A percentile compares a stretch with the other conserved stretches of the same genome.
Evolutionary conservation across 495 filamentous ascomycete genomes (phyloP).

Genomic region (Aspergillus saccharolyticus): DNA sequence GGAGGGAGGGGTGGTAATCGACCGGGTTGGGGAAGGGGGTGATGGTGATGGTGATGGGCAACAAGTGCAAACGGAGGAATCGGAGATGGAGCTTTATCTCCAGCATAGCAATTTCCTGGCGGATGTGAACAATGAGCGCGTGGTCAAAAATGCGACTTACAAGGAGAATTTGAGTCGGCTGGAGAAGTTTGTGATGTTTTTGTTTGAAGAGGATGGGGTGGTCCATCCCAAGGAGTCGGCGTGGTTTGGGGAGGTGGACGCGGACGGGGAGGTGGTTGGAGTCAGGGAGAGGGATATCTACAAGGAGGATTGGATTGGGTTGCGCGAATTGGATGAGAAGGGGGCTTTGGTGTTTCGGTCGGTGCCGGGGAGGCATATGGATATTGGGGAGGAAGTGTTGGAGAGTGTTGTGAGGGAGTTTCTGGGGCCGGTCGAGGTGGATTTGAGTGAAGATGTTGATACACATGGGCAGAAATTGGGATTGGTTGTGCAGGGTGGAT

Average conservation of each 20-base stretch:
- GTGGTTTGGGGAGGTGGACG: constrained; percentile 87
- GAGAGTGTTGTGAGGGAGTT: constrained; percentile 65
- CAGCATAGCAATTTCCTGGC: constrained; percentile 88
- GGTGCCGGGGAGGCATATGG: constrained; percentile 77
- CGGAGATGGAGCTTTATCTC: constrained; percentile 66
- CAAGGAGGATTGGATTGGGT: constrained; percentile 88
- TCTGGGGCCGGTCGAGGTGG: constrained; percentile 44
- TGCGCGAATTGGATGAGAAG: constrained; percentile 75
- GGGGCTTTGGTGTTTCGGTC: constrained; percentile 70
- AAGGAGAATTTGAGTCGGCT: constrained; percentile 62
- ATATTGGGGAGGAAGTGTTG: constrained; percentile 62
- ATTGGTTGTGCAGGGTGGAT: neutral
- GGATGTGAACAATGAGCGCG: constrained; percentile 95
- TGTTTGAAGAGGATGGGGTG: constrained; percentile 82
- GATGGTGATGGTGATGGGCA: too few relatives aligned
- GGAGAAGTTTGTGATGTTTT: constrained; percentile 79
- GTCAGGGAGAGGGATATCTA: constrained; percentile 73
- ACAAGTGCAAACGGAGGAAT: constrained; percentile 41
- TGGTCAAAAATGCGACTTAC: constrained; percentile 67
- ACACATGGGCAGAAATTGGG: neutral
- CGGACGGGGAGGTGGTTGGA: constrained; percentile 52
- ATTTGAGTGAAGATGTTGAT: neutral
- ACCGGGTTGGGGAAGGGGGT: constrained; percentile 14
- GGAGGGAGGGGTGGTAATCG: too few relatives aligned
- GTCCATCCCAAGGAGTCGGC: constrained; percentile 87